A percentile compares a stretch with the other conserved stretches of the same genome.
phyloP scores from a whole-genome alignment of 2,329 filamentous ascomycete genomes.

The Aspergillus sp. region DNA sequence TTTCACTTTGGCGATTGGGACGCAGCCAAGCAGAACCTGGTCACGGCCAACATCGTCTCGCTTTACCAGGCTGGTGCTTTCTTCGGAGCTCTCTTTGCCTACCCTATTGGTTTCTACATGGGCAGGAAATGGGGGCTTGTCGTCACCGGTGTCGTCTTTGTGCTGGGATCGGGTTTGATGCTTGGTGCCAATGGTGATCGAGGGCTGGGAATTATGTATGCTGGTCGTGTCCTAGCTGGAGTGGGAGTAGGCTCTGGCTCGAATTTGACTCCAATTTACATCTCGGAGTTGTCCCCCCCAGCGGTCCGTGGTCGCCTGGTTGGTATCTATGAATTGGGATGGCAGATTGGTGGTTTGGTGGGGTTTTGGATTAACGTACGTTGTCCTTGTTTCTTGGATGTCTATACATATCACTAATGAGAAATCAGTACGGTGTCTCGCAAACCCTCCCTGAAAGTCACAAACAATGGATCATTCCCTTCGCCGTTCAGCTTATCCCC shows the following conservation, averaged over 20 bases:
- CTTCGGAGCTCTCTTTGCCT: slow-evolving; percentile 67
- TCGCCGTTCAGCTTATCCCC: slow-evolving; percentile 26
- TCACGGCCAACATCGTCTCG: slow-evolving; percentile 69
- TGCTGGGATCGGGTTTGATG: slow-evolving; percentile 64
- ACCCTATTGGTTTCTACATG: slow-evolving; percentile 56
- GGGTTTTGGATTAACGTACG: slow-evolving; percentile 45
- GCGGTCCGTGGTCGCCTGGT: slow-evolving; percentile 53
- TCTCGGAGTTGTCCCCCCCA: slow-evolving; percentile 50
- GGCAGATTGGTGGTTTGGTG: slow-evolving; percentile 45
- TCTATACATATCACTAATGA: slow-evolving; percentile 6
- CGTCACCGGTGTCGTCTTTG: slow-evolving; percentile 55
- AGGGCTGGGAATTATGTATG: slow-evolving; percentile 55
- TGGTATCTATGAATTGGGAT: slow-evolving; percentile 50
- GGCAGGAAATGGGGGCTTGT: slow-evolving; percentile 59
- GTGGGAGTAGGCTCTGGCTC: slow-evolving; percentile 50
- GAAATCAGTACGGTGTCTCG: slow-evolving; percentile 43
- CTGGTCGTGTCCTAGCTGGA: slow-evolving; percentile 50
- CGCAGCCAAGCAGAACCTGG: slow-evolving; percentile 37
- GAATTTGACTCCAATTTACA: slow-evolving; percentile 54
- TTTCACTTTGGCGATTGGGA: slow-evolving; percentile 53
- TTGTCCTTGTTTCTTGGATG: slow-evolving; percentile 10
- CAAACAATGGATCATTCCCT: slow-evolving; percentile 27
- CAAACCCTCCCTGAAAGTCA: slow-evolving; percentile 18
- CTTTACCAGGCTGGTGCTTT: slow-evolving; percentile 78
- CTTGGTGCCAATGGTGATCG: slow-evolving; percentile 54